phyloP scores from a whole-genome alignment of 768 basidiomycete genomes.

The Rhizopogon vulgaris region DNA sequence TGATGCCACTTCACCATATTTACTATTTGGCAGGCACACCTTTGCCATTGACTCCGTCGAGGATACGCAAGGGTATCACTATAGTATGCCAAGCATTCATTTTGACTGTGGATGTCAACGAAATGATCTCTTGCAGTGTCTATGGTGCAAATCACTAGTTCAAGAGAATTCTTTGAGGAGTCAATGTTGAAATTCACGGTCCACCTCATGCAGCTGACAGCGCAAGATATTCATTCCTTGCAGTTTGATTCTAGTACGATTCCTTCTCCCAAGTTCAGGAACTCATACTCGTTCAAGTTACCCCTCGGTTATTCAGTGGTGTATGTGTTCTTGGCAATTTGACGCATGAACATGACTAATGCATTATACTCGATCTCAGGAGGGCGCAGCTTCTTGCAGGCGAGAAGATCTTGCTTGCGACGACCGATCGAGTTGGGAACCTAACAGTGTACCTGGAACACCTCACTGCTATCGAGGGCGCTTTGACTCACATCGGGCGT shows the following conservation, averaged over 20 bases:
- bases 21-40: slow-evolving; percentile 3
- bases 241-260: slow-evolving; percentile 17
- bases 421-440: slow-evolving; percentile 28
- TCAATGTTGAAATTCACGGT: slow-evolving; percentile 16
- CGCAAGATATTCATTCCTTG: slow-evolving; percentile 21
- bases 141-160: slow-evolving; percentile 9
- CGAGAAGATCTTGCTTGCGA: slow-evolving; percentile 36
- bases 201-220: slow-evolving; percentile 21
- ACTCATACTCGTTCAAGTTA: slow-evolving; percentile 11
- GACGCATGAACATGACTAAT: not conserved
- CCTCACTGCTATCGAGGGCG: slow-evolving; percentile 23
- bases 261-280: slow-evolving; percentile 18
- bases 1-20: not conserved
- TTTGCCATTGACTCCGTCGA: slow-evolving; percentile 1
- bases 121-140: not conserved
- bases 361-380: slow-evolving; percentile 10
- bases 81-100: not conserved
- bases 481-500: slow-evolving; percentile 17
- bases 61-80: not conserved
- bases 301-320: slow-evolving; percentile 13
- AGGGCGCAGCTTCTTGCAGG: slow-evolving; percentile 35
- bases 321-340: not conserved
- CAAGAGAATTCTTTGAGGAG: slow-evolving; percentile 12
- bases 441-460: slow-evolving; percentile 35
- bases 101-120: not conserved